A percentile compares a stretch with the other conserved stretches of the same genome.
Evolutionary conservation across 1,284 basidiomycete species (phyloP).

Genomic region (Naganishia liquefaciens): DNA sequence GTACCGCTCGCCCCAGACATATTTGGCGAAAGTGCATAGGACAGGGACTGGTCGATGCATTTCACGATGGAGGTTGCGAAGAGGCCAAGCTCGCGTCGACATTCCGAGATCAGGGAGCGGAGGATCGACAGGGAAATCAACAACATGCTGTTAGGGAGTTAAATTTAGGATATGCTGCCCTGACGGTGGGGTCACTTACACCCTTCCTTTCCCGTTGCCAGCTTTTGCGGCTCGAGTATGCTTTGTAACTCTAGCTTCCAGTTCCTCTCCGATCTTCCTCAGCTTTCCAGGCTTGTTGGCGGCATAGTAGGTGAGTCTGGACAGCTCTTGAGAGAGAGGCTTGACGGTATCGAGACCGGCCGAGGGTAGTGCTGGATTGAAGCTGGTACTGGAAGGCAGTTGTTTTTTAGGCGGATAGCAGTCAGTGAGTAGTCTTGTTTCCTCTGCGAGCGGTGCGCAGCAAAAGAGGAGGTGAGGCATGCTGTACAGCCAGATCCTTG

Average conservation of each 20-base stretch:
- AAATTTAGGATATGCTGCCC: background rate
- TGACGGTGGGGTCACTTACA: slow-evolving; percentile 60
- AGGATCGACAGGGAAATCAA: slow-evolving; percentile 85
- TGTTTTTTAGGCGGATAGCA: slow-evolving; percentile 87
- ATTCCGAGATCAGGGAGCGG: slow-evolving; percentile 82
- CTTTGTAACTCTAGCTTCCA: slow-evolving; percentile 72
- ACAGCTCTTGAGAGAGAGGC: slow-evolving; percentile 86
- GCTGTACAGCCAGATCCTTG: background rate
- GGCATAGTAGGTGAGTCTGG: slow-evolving; percentile 88
- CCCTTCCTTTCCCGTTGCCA: slow-evolving; percentile 74
- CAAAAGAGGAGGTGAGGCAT: slow-evolving; percentile 21
- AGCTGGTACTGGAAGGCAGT: slow-evolving; percentile 62
- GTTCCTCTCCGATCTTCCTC: slow-evolving; percentile 76
- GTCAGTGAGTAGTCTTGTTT: slow-evolving; percentile 67
- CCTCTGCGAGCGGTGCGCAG: slow-evolving; percentile 33
- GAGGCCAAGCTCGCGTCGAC: slow-evolving; percentile 79
- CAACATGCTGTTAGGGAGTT: slow-evolving; percentile 65
- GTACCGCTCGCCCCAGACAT: slow-evolving; percentile 34
- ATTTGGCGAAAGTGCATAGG: slow-evolving; percentile 58
- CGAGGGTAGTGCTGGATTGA: slow-evolving; percentile 32
- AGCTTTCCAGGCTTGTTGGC: slow-evolving; percentile 87
- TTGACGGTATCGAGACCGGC: slow-evolving; percentile 61
- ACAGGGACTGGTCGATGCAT: slow-evolving; percentile 69
- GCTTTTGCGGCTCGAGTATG: slow-evolving; percentile 70
- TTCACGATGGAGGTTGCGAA: slow-evolving; percentile 76